Evolutionary conservation across 495 filamentous ascomycete species (phyloP).

Genomic region (Penicillium coffeae): DNA sequence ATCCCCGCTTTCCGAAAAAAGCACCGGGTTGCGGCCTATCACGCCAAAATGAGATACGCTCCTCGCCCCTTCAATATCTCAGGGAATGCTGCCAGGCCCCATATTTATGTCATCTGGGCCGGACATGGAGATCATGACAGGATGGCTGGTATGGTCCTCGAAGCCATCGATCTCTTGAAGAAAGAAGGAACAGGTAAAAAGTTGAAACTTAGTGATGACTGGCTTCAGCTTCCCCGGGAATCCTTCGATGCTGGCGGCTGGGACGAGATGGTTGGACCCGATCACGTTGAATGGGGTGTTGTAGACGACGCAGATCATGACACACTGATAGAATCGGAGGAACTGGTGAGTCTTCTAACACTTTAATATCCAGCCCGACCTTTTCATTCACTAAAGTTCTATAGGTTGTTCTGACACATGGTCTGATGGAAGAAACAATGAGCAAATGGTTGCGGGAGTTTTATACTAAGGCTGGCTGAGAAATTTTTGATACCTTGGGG

Average conservation of each 20-base stretch:
- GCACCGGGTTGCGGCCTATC: conserved; percentile 7
- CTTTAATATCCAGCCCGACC: neutral
- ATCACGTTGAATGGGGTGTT: conserved; percentile 14
- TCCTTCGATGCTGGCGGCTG: conserved; percentile 15
- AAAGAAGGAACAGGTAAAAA: conserved; percentile 8
- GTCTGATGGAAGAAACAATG: conserved; percentile 9
- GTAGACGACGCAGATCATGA: conserved; percentile 15
- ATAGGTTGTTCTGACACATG: conserved; percentile 5
- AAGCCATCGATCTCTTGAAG: conserved; percentile 9
- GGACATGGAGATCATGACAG: conserved; percentile 16
- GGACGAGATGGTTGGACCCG: conserved; percentile 15
- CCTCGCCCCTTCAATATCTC: conserved; percentile 13
- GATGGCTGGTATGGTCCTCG: conserved; percentile 6
- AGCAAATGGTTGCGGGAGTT: conserved; percentile 10
- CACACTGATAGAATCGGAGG: conserved; percentile 10
- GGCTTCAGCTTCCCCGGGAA: conserved; percentile 13
- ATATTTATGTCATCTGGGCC: conserved; percentile 18
- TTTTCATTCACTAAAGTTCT: neutral
- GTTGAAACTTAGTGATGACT: conserved; percentile 3
- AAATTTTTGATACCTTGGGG: too few species aligned
- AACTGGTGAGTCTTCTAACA: neutral
- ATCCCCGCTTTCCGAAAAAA: conserved; percentile 8
- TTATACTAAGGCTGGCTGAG: too few species aligned
- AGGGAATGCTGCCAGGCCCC: neutral
- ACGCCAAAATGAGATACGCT: conserved; percentile 14